These are phyloP conservation scores for Martiniozyma asiatica DNA, from an alignment of 1,139 yeast genomes.

Conservation along the genomic window DNA sequence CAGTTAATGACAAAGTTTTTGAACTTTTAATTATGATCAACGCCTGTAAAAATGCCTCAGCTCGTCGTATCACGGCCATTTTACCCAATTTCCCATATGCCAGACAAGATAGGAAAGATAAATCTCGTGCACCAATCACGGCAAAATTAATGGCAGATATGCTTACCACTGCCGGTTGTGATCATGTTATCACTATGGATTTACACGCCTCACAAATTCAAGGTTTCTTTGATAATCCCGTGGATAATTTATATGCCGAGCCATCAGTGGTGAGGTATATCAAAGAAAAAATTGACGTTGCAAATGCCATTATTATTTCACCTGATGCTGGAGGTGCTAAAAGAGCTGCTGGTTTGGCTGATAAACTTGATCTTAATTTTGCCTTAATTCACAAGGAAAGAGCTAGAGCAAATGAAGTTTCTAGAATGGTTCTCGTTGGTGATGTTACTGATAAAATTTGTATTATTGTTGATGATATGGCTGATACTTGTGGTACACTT, in stretches of 20 bases:
- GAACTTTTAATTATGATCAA: slow-evolving; percentile 86
- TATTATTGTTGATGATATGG: slow-evolving; percentile 93
- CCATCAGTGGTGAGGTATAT: slow-evolving; percentile 88
- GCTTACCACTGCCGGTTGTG: slow-evolving; percentile 92
- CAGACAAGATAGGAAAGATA: slow-evolving; percentile 94
- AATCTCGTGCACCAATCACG: slow-evolving; percentile 92
- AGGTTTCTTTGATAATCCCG: slow-evolving; percentile 94
- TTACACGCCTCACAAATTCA: slow-evolving; percentile 96
- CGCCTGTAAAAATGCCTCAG: slow-evolving; percentile 93
- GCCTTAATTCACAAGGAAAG: slow-evolving; percentile 96
- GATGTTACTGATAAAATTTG: slow-evolving; percentile 84
- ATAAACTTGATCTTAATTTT: slow-evolving; percentile 80
- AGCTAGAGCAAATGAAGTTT: slow-evolving; percentile 87
- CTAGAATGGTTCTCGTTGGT: slow-evolving; percentile 93
- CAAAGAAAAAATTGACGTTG: slow-evolving; percentile 54
- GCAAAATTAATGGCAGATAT: slow-evolving; percentile 94
- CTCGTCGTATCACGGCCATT: slow-evolving; percentile 89
- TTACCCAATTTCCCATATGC: slow-evolving; percentile 96
- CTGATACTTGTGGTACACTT: slow-evolving; percentile 95
- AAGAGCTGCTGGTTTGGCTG: slow-evolving; percentile 93
- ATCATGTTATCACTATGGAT: slow-evolving; percentile 96
- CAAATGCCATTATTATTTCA: slow-evolving; percentile 75
- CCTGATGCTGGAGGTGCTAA: slow-evolving; percentile 99
- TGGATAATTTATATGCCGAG: slow-evolving; percentile 91
- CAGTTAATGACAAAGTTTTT: slow-evolving; percentile 77